These are phyloP conservation scores for Dactylellina leptospora DNA, from an alignment of 2,329 filamentous ascomycete species.

Conservation along the genomic window DNA sequence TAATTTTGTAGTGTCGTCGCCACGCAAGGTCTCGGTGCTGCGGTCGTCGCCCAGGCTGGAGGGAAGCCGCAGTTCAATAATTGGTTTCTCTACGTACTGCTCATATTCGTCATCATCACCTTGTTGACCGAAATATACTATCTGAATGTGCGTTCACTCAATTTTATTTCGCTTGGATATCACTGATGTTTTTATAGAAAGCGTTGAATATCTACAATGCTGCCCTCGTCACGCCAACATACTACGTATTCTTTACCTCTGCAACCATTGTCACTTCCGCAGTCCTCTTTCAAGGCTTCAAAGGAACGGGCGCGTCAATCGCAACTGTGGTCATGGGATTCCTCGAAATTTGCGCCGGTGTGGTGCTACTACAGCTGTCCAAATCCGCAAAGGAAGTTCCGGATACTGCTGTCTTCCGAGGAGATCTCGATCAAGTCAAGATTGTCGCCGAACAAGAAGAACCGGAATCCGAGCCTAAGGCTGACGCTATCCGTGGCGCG, in stretches of 20 bases:
- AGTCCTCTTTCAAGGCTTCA: constrained; percentile 91
- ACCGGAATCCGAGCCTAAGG: constrained; percentile 94
- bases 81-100: constrained; percentile 92
- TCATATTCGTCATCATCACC: constrained; percentile 90
- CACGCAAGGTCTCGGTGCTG: constrained; percentile 89
- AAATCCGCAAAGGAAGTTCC: constrained; percentile 98
- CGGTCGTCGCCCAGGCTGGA: constrained; percentile 84
- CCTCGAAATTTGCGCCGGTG: constrained; percentile 89
- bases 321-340: constrained; percentile 84
- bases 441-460: constrained; percentile 95
- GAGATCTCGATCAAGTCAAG: constrained; percentile 92
- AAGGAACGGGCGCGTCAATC: constrained; percentile 81
- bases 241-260: constrained; percentile 98
- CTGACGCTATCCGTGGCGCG: constrained; percentile 90
- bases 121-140: constrained; percentile 93
- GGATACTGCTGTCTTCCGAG: constrained; percentile 88
- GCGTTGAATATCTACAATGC: constrained; percentile 96
- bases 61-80: constrained; percentile 92
- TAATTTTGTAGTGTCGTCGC: constrained; percentile 74
- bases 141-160: constrained; percentile 78
- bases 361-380: constrained; percentile 91
- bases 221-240: constrained; percentile 94
- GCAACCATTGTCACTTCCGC: constrained; percentile 94
- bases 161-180: not conserved
- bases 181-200: constrained; percentile 72